Evolutionary conservation across 768 basidiomycete species (phyloP).

Genomic region (Boletus rufocinnamomeus): DNA sequence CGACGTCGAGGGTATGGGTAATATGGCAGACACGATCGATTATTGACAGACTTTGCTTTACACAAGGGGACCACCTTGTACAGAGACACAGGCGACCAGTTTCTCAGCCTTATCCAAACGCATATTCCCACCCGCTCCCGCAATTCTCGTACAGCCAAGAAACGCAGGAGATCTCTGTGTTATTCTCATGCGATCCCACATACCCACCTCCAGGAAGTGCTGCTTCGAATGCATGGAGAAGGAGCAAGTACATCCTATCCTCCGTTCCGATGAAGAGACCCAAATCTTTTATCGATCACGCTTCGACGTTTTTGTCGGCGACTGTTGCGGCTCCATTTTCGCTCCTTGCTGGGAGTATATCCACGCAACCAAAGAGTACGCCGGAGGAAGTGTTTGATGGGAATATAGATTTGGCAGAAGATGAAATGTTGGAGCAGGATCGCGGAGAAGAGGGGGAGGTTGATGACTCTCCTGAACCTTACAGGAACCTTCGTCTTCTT

Average conservation of each 20-base stretch:
- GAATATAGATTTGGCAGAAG: slow-evolving; percentile 71
- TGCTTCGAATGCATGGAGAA: slow-evolving; percentile 52
- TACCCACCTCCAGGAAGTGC: slow-evolving; percentile 46
- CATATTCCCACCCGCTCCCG: slow-evolving; percentile 75
- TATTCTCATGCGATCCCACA: slow-evolving; percentile 63
- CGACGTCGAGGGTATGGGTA: slow-evolving; percentile 66
- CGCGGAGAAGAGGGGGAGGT: slow-evolving; percentile 76
- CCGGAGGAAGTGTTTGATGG: slow-evolving; percentile 69
- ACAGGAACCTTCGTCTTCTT: slow-evolving; percentile 58
- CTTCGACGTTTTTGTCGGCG: slow-evolving; percentile 62
- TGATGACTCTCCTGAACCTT: slow-evolving; percentile 65
- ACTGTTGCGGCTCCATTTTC: slow-evolving; percentile 62
- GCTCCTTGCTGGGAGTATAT: slow-evolving; percentile 44
- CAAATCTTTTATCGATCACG: slow-evolving; percentile 68
- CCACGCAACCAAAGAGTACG: slow-evolving; percentile 42
- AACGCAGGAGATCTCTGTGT: slow-evolving; percentile 59
- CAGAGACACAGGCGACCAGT: slow-evolving; percentile 77
- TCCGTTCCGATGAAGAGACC: slow-evolving; percentile 70
- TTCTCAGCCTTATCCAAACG: slow-evolving; percentile 76
- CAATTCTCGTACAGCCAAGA: slow-evolving; percentile 59
- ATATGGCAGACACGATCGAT: not conserved
- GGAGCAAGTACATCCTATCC: slow-evolving; percentile 61
- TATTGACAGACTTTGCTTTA: slow-evolving; percentile 11
- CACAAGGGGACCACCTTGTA: slow-evolving; percentile 62
- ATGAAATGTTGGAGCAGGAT: slow-evolving; percentile 79